phyloP scores from a whole-genome alignment of 2,329 filamentous ascomycete genomes.

The Elsinoe ampelina region DNA sequence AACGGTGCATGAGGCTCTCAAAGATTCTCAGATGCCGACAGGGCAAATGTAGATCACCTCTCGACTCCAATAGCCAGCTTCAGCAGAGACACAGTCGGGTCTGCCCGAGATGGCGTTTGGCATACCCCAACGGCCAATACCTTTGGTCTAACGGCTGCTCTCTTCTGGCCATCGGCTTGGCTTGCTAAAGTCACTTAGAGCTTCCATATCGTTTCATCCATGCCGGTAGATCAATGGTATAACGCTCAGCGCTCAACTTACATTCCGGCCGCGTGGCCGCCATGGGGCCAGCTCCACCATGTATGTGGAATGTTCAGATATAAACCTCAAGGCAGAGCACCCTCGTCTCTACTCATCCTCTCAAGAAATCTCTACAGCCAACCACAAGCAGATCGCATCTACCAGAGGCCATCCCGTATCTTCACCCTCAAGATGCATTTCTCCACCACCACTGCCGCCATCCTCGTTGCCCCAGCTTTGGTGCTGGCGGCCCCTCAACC shows the following conservation, averaged over 20 bases:
- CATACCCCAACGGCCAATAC: not conserved
- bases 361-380: not conserved
- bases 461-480: constrained; percentile 6
- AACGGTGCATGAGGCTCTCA: not conserved
- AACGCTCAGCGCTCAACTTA: constrained; percentile 4
- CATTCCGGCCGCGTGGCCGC: constrained; percentile 10
- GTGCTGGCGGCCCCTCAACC: not conserved
- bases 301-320: too few relatives aligned
- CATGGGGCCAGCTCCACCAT: not conserved
- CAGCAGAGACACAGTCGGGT: not conserved
- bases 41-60: not conserved
- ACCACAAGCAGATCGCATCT: not conserved
- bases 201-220: not conserved
- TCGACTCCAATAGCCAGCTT: not conserved
- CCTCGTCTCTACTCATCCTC: not conserved
- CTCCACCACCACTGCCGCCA: not conserved
- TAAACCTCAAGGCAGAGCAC: not conserved
- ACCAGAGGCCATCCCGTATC: not conserved
- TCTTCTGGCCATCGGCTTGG: not conserved
- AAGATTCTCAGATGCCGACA: not conserved
- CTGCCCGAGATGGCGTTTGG: not conserved
- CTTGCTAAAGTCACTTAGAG: not conserved
- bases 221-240: constrained; percentile 3
- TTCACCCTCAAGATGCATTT: constrained; percentile 6
- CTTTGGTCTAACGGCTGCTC: not conserved